phyloP scores from a whole-genome alignment of 2,329 filamentous ascomycete genomes.

The Aspergillus piperis region DNA sequence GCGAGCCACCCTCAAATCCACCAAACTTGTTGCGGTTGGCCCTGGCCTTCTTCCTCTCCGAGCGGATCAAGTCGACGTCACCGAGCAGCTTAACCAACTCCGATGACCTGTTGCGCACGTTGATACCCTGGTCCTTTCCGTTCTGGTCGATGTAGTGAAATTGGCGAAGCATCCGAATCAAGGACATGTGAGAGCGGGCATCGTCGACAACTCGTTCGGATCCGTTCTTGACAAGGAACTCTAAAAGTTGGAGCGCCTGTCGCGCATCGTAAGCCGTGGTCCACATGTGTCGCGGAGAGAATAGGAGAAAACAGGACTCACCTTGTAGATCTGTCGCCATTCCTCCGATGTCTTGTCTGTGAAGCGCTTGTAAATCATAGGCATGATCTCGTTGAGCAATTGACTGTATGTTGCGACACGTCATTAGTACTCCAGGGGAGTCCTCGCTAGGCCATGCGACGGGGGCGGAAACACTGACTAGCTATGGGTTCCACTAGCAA shows the following conservation, averaged over 20 bases:
- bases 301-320: conserved; percentile 34
- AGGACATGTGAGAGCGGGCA: conserved; percentile 88
- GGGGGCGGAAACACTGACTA: conserved; percentile 66
- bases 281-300: neutral
- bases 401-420: conserved; percentile 60
- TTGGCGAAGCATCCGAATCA: conserved; percentile 96
- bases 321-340: conserved; percentile 99
- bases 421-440: conserved; percentile 15
- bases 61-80: conserved; percentile 61
- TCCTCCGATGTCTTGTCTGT: conserved; percentile 98
- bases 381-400: conserved; percentile 98
- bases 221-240: conserved; percentile 97
- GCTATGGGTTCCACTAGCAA: conserved; percentile 95
- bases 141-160: conserved; percentile 97
- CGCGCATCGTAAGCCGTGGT: neutral
- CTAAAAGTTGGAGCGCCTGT: conserved; percentile 81
- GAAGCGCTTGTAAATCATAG: conserved; percentile 99
- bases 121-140: conserved; percentile 97
- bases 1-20: conserved; percentile 81
- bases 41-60: conserved; percentile 82
- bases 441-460: conserved; percentile 9
- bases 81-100: conserved; percentile 90
- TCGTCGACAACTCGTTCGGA: conserved; percentile 97
- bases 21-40: conserved; percentile 91
- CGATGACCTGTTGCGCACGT: conserved; percentile 94